Base-by-base conservation (phyloP, 176 grass and related monocot genomes). In the Carex littledalei region DNA sequence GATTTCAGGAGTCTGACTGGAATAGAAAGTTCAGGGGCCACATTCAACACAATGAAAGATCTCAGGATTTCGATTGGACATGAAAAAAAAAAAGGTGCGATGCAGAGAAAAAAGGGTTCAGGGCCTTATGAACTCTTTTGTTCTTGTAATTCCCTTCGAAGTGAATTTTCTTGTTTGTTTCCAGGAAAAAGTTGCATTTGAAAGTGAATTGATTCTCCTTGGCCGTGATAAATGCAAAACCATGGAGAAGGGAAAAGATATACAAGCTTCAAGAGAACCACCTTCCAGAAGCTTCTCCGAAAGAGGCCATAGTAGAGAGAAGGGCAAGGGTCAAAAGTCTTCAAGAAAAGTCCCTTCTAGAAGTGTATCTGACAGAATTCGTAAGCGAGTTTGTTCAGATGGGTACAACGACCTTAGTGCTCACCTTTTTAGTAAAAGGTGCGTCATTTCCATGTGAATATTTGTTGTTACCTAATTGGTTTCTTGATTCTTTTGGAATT, bases 221-320 rank as follows among this genome's bases (percentile, higher is more conserved):
- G 20, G 81, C 13, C 43, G 13, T 11, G 59, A 83, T 66, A 83
- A 83, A 67, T 31, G 81, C 13, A 83, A 83, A 81, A 47, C 29
- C 41, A 52, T 14, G 24, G 81, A 68, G 8, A 83, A 52, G 63
- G 39, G 13, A 15, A 20, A 83, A 66, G 29, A 13, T 32, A 17
- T 50, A 29, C 32, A 66, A 50, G 63, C 59, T 83, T 68, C 61
- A 67, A 83, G 63, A 83, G 62, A 83, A 67, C 8, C 31, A 32
- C 81, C 43, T 67, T 82, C 45, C 26, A 83, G 63, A 83, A 83
- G 81, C 63, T 83, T 83, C 18, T 83, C 62, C 2, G 22, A 68
- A 8, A 50, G 47, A 29, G 47, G 13, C 14, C 41, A 10, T 83
- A 49, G 4, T 52, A 66, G 63, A 83, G 60, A 47, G 9, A 64